A percentile compares a stretch with the other conserved stretches of the same genome.
These are phyloP conservation scores for Pseudogymnoascus sp. DNA, from an alignment of 2,329 filamentous ascomycete species.

Conservation along the genomic window DNA sequence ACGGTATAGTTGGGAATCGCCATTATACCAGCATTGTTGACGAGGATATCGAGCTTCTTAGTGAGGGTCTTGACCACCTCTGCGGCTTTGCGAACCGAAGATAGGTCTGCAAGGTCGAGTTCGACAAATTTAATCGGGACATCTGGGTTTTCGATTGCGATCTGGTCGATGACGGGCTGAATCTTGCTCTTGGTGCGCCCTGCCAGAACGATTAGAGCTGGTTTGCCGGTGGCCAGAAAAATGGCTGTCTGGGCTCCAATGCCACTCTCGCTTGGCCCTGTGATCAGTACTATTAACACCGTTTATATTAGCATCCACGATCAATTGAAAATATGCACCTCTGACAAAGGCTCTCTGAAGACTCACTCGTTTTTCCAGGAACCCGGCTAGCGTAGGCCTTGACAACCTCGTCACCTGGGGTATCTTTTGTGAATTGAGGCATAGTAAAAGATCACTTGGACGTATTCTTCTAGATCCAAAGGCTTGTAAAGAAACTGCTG, in stretches of 20 bases:
- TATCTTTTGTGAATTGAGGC: no score
- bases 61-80: slow-evolving; percentile 30
- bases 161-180: slow-evolving; percentile 15
- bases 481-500: no score
- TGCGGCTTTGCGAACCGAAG: slow-evolving; percentile 34
- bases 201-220: slow-evolving; percentile 18
- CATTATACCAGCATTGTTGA: slow-evolving; percentile 40
- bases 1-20: slow-evolving; percentile 24
- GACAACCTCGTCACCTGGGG: no score
- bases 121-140: slow-evolving; percentile 16
- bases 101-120: slow-evolving; percentile 34
- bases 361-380: no score
- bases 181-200: slow-evolving; percentile 15
- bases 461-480: no score
- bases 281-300: slow-evolving; percentile 17
- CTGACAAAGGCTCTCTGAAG: no score
- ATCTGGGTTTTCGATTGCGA: slow-evolving; percentile 14
- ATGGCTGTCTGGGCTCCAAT: slow-evolving; percentile 19
- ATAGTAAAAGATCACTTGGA: no score
- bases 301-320: no score
- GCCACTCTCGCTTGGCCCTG: slow-evolving; percentile 15
- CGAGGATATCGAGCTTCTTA: slow-evolving; percentile 33
- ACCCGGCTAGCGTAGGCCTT: no score
- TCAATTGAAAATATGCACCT: no score
- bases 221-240: slow-evolving; percentile 20